These are phyloP conservation scores for Juncus effusus DNA, from an alignment of 176 grass and related monocot species.

Conservation along the genomic window DNA sequence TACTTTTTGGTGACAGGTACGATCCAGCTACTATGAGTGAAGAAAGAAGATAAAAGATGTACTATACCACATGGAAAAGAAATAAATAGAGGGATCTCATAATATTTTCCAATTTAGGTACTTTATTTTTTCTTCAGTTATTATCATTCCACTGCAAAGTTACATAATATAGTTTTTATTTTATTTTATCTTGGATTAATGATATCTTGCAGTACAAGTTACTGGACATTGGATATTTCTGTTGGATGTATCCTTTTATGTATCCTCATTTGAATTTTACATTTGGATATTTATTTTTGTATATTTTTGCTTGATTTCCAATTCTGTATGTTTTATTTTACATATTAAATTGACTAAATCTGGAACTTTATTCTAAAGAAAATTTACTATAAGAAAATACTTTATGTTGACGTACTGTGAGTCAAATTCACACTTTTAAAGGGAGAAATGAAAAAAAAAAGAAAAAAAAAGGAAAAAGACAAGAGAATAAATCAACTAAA, in stretches of 20 bases:
- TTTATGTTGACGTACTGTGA: too few relatives aligned
- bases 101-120: slow-evolving; percentile 40
- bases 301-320: neutral
- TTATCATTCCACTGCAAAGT: slow-evolving; percentile 10
- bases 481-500: too few relatives aligned
- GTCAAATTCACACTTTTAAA: too few relatives aligned
- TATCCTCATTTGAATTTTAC: slow-evolving; percentile 63
- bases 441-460: too few relatives aligned
- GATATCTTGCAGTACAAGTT: slow-evolving; percentile 54
- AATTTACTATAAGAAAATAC: too few relatives aligned
- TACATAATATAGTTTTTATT: slow-evolving; percentile 12
- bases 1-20: slow-evolving; percentile 56
- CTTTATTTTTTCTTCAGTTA: slow-evolving; percentile 21
- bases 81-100: slow-evolving; percentile 27
- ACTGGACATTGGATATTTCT: slow-evolving; percentile 46
- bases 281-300: slow-evolving; percentile 28
- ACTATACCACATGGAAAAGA: slow-evolving; percentile 21
- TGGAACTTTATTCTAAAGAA: too few relatives aligned
- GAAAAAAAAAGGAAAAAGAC: too few relatives aligned
- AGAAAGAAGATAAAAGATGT: slow-evolving; percentile 47
- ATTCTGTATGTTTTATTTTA: too few relatives aligned
- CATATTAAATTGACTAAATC: too few relatives aligned
- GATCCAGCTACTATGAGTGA: slow-evolving; percentile 42
- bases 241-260: slow-evolving; percentile 89
- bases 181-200: slow-evolving; percentile 40